These are phyloP conservation scores for Mycena galopus DNA, from an alignment of 768 basidiomycete species.

Conservation along the genomic window DNA sequence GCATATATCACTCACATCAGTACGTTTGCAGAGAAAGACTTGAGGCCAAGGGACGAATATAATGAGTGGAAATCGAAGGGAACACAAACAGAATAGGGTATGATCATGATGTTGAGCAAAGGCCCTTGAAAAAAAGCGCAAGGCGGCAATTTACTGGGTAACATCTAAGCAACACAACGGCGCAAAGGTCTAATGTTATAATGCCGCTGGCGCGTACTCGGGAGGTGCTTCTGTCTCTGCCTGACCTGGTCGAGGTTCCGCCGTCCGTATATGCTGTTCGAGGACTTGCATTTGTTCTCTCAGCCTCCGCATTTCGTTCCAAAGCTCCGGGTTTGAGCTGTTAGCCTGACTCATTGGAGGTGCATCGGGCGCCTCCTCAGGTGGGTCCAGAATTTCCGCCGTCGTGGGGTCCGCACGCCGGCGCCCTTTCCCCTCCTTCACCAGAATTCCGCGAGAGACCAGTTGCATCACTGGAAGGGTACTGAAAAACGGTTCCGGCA, in stretches of 20 bases:
- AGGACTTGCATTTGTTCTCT: neutral
- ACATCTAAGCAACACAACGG: too few relatives aligned
- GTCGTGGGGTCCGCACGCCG: neutral
- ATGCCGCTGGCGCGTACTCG: neutral
- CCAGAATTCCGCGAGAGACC: neutral
- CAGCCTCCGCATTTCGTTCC: neutral
- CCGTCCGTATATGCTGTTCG: neutral
- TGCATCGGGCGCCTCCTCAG: neutral
- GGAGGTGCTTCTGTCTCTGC: neutral
- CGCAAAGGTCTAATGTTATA: too few relatives aligned
- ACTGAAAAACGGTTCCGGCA: neutral
- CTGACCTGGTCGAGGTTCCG: neutral
- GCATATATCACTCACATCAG: too few relatives aligned
- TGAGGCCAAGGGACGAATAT: too few relatives aligned
- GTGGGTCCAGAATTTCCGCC: neutral
- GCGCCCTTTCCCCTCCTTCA: neutral
- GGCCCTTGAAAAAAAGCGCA: too few relatives aligned
- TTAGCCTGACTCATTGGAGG: neutral
- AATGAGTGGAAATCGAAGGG: too few relatives aligned
- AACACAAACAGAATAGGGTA: too few relatives aligned
- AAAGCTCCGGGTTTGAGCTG: neutral
- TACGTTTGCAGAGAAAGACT: too few relatives aligned
- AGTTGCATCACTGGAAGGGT: neutral
- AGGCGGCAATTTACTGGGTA: too few relatives aligned
- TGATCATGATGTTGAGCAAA: too few relatives aligned